A percentile compares a stretch with the other conserved stretches of the same genome.
phyloP scores from a whole-genome alignment of 805 yeast species.

The Wickerhamiella dianesei region DNA sequence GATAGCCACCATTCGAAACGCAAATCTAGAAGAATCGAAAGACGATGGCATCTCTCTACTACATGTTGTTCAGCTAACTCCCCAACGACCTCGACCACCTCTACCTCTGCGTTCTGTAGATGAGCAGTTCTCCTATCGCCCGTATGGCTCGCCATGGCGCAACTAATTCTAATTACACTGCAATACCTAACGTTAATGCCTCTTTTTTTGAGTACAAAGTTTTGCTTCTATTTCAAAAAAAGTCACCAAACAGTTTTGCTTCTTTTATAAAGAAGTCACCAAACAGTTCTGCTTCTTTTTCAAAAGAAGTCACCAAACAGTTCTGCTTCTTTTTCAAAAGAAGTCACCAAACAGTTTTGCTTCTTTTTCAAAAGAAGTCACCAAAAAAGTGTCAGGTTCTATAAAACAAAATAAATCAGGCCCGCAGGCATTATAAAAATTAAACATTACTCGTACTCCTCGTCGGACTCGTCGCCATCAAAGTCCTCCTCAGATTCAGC shows the following conservation, averaged over 20 bases:
- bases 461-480: background rate
- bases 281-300: too few relatives aligned
- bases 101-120: background rate
- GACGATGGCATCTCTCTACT: background rate
- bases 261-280: too few relatives aligned
- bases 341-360: too few relatives aligned
- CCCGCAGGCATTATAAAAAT: background rate
- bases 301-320: too few relatives aligned
- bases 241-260: too few relatives aligned
- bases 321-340: too few relatives aligned
- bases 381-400: too few relatives aligned
- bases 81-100: background rate
- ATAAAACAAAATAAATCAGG: background rate
- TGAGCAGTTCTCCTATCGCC: background rate
- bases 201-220: too few relatives aligned
- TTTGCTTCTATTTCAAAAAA: too few relatives aligned
- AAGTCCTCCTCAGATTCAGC: slow-evolving; percentile 1
- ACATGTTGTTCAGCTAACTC: background rate
- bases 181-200: too few relatives aligned
- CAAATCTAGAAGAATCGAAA: background rate
- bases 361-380: too few relatives aligned
- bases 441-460: background rate
- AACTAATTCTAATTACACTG: background rate
- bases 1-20: too few relatives aligned
- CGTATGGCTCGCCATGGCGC: background rate